Conservation (phyloP, 2,329 filamentous ascomycete species). For the Aspergillus persii region DNA sequence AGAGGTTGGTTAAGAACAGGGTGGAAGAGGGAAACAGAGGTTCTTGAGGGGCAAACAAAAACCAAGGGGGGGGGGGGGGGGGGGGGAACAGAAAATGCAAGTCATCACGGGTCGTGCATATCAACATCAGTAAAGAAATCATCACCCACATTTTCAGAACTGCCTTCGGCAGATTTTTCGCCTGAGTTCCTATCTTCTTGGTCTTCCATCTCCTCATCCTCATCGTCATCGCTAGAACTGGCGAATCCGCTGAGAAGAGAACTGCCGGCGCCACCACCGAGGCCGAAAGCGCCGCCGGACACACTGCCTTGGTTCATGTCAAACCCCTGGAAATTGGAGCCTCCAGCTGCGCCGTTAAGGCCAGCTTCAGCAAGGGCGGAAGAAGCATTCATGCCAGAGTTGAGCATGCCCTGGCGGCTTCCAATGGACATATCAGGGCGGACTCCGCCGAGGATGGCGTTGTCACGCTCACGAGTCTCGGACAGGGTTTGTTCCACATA, state of each 20-base stretch:
- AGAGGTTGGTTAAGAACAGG: not conserved
- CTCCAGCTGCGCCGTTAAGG: conserved; percentile 63
- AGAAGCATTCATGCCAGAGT: conserved; percentile 59
- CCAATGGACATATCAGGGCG: conserved; percentile 85
- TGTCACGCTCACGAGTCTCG: conserved; percentile 92
- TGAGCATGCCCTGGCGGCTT: conserved; percentile 67
- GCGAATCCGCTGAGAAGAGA: conserved; percentile 86
- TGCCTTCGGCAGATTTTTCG: conserved; percentile 45
- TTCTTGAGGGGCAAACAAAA: conserved; percentile 5
- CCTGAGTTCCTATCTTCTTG: conserved; percentile 53
- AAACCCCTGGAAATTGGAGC: conserved; percentile 55
- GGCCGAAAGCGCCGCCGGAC: conserved; percentile 69
- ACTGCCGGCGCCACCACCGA: conserved; percentile 57
- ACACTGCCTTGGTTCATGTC: conserved; percentile 67
- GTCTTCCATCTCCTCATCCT: conserved; percentile 85
- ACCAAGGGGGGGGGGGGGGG: conserved; percentile 13
- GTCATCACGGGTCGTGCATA: conserved; percentile 55
- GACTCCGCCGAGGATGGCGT: conserved; percentile 95
- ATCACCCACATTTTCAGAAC: conserved; percentile 66
- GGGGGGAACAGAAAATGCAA: conserved; percentile 1
- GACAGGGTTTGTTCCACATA: conserved; percentile 92
- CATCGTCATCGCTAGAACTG: conserved; percentile 92
- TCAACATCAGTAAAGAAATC: conserved; percentile 60
- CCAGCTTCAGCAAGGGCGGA: conserved; percentile 77
- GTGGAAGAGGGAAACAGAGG: conserved; percentile 9